phyloP scores from a whole-genome alignment of 2,329 filamentous ascomycete species.

The Paracoccidioides lutzii region DNA sequence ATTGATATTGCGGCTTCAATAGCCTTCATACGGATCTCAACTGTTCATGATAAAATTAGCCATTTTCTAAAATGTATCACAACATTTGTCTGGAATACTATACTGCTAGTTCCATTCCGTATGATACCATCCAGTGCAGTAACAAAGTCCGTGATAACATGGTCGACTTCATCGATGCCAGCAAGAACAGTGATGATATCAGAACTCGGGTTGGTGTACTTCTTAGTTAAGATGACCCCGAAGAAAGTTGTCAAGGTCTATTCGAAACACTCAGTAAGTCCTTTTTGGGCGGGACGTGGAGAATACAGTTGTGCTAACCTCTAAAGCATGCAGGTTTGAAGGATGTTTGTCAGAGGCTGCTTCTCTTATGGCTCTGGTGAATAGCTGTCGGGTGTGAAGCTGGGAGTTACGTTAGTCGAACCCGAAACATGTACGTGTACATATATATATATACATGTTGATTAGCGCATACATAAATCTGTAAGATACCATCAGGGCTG shows the following conservation, averaged over 20 bases:
- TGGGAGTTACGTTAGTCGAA: conserved; percentile 16
- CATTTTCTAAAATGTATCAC: not conserved
- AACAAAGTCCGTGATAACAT: conserved; percentile 79
- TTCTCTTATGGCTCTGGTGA: conserved; percentile 57
- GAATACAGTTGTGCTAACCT: conserved; percentile 41
- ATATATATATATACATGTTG: not conserved
- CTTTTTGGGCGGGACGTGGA: not conserved
- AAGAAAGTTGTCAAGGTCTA: conserved; percentile 87
- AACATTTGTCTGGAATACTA: conserved; percentile 19
- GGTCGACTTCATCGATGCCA: conserved; percentile 77
- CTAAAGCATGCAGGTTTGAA: conserved; percentile 65
- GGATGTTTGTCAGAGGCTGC: conserved; percentile 49
- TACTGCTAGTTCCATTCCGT: conserved; percentile 58
- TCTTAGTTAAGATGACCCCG: conserved; percentile 68
- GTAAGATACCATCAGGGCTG: conserved; percentile 60
- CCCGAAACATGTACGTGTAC: not conserved
- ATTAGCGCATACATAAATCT: conserved; percentile 46
- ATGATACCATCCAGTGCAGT: conserved; percentile 70
- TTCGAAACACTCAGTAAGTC: conserved; percentile 24
- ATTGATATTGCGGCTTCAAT: conserved; percentile 70
- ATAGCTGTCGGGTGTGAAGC: conserved; percentile 63
- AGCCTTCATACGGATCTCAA: conserved; percentile 64
- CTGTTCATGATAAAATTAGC: conserved; percentile 29
- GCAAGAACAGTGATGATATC: conserved; percentile 85
- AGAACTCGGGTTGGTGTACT: conserved; percentile 87